Base-by-base conservation (phyloP, 2,329 filamentous ascomycete genomes). In the Thermochaetoides dissita region DNA sequence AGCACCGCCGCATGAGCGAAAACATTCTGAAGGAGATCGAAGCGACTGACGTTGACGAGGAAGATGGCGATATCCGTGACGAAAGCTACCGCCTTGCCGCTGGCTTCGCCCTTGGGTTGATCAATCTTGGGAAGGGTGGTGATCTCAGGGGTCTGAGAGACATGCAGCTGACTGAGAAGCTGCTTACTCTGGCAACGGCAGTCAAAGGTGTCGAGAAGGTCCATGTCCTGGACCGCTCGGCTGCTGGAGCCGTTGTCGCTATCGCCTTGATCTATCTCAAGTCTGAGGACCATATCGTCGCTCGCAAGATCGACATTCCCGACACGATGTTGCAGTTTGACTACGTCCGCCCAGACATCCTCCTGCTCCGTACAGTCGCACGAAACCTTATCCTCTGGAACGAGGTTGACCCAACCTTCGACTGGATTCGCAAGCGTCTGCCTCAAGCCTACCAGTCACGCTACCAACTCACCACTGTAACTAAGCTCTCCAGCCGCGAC, bases 1-100 rank as follows among this genome's bases (percentile, higher is more conserved):
- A 96, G 55, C 93, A 98, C 62, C 83, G 93, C 30, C 80, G 93
- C 33, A 98, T 98, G 91, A 96, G 87, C 57, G 91, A 98, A 59
- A 86, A 96, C 11, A 95, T 98, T 86, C 76, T 98, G 39, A 96
- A 89, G 0, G 91, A 98, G 59, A 91, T 98, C 46, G 87, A 95
- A 58, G 86, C 91, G 36, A 65, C 70, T 28, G 73, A 84, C 33
- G 83, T 89, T 41, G 88, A 95, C 45, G 82, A 88, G 44, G 85
- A 94, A 46, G 82, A 88, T 43, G 85, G 94, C 53, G 79, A 79
- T 17, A 64, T 96, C 38, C 79, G 89, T 24, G 89, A 93, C 56
- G 91, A 98, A 64, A 88, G 88, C n/a, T 98, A 98, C 60, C 79
- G 93, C 34, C 71, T 98, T 32, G 88, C 91, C 7, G 88, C 93